Base-by-base conservation (phyloP, 805 yeast genomes). In the Sugiyamaella valdiviana region DNA sequence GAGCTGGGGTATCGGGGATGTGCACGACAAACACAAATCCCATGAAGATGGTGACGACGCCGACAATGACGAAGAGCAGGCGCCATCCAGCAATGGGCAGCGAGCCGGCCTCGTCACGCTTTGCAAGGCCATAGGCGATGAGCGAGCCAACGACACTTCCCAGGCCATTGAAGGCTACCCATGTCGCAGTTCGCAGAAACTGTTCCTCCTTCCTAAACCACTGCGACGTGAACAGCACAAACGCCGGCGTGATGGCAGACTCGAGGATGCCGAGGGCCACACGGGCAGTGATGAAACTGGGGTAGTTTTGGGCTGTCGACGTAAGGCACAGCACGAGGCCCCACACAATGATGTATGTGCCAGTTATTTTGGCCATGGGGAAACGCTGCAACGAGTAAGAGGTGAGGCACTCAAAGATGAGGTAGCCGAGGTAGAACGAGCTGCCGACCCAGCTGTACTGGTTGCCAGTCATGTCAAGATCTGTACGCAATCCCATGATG, bases 381-480 rank as follows among this genome's bases (percentile, higher is more conserved):
- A 79, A 74, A 46, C 68, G 70, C 61, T 83, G 89, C 21, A 80
- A 58, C 1, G 73, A 44, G 42, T 66, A 58, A 7, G 70, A 62
- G 2, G 76, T 71, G 3, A 80, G 77, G 47, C 75, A 64, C 55
- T 78, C 82, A 57, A 79, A 81, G 6, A 67, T 68, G 43, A 83
- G 62, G 59, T 82, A 84, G 2, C 89, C 90, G 36, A 83, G 61
- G 57, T 80, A 80, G 55, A 80, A 81, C 6, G 78, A 73, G 1
- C 82, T 71, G n/a, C 82, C 78, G 14, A 74, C 64, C 81, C 84
- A 77, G 43, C 56, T 51, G 39, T 60, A 70, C 69, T 49, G 59
- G 52, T 52, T 63, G 36, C 74, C 77, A 48, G 55, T 53, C 78
- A 78, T 77, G 50, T 66, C 64, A 54, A 71, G 62, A 50, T 71